Evolutionary conservation across 495 filamentous ascomycete species (phyloP), one percentile per base, ranked within the genome.

Genomic region (Hyaloscypha bicolor): DNA sequence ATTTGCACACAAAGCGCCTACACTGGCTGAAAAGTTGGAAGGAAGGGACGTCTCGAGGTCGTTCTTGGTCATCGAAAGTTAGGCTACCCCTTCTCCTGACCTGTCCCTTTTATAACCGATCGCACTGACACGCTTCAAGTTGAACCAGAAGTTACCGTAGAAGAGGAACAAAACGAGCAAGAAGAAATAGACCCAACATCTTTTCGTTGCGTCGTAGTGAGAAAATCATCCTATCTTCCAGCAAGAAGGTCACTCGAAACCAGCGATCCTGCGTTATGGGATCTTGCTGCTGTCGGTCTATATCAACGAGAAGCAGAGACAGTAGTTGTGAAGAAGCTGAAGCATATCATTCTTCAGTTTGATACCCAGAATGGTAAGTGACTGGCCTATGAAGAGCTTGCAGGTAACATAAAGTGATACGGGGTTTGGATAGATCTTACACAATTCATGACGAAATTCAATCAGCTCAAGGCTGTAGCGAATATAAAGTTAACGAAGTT

Each of bases 341-440:
- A 65, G 35, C 53, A 65, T 57, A 33, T 65, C 1, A 65, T 65
- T 57, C 19, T 65, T 8, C 52, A 65, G 35, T 65, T 65, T 45
- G 62, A 65, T 39, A 30, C n/a, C 2, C 51, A 25, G 25, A 42
- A 22, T 22, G 56, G 62, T 65, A 37, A 39, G 62, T 64, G 9
- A 11, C 37, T 35, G 2, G n/a, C 21, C 29, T 14, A 11, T 37
- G 12, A 32, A 31, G 25, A 45, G 21, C 31, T n/a, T n/a, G n/a
- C n/a, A n/a, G 61, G 16, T n/a, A 63, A 57, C 6, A 6, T 4
- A 29, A 45, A 42, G 45, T 25, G 42, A 25, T n/a, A n/a, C n/a
- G n/a, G n/a, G n/a, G n/a, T n/a, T n/a, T n/a, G 3, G 33, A 48
- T n/a, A 62, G 60, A 62, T 51, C n/a, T 45, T 21, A 16, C 22